Conservation (phyloP, 2,329 filamentous ascomycete species). For the Pseudocercospora eumusae region DNA sequence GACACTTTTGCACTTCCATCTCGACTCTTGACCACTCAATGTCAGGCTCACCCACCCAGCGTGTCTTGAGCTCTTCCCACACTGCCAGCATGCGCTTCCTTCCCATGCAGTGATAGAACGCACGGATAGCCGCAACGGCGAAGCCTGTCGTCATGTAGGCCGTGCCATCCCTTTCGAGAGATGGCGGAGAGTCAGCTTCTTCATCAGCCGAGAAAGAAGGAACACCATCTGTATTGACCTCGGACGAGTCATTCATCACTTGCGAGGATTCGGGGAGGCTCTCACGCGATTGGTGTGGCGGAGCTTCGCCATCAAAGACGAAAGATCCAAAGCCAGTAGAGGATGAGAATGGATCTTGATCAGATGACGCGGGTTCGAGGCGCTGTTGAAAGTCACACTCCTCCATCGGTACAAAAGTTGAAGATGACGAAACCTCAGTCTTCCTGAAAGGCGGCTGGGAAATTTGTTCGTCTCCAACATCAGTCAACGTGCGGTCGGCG, state of each 20-base stretch:
- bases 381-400: background rate
- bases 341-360: background rate
- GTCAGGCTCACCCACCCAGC: slow-evolving; percentile 42
- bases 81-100: slow-evolving; percentile 55
- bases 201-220: background rate
- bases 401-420: background rate
- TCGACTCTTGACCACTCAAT: slow-evolving; percentile 31
- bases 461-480: background rate
- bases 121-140: slow-evolving; percentile 61
- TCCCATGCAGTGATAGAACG: slow-evolving; percentile 64
- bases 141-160: slow-evolving; percentile 49
- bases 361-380: background rate
- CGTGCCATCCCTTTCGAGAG: background rate
- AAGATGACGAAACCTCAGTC: background rate
- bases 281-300: background rate
- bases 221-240: background rate
- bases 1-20: slow-evolving; percentile 18
- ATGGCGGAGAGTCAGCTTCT: background rate
- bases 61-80: slow-evolving; percentile 50
- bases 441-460: background rate
- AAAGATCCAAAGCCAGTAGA: background rate
- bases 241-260: background rate
- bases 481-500: background rate
- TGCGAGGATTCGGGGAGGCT: background rate
- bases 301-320: background rate